Evolutionary conservation across 139 green algal genomes (phyloP), one percentile per base, ranked within the genome.

Genomic region (Closterium sp.): DNA sequence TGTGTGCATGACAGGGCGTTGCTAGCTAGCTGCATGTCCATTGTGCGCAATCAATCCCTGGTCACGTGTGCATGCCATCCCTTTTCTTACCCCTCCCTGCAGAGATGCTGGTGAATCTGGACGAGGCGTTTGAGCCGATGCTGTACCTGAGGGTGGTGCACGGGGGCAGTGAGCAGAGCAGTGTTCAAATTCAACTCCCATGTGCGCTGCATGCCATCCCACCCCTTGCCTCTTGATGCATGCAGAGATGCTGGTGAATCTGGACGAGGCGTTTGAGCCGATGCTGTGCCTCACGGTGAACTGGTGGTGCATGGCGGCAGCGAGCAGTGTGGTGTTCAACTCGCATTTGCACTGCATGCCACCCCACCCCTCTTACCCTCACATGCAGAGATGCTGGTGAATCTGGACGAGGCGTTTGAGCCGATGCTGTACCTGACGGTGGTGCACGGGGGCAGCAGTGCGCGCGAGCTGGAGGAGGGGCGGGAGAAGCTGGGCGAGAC

Each of bases 401-500:
- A 70, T 27, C 90, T 45, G 91, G 31, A 29, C 9, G 92, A 94
- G 13, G 86, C 30, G 31, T 95, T 95, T 88, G 93, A 95, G 42
- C 31, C 94, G 9, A 79, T 89, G 22, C 31, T 30, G n/a, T 95
- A 95, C 91, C 89, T 95, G 87, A 62, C 62, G 3, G 31, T 21
- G 17, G 31, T 95, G 21, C 94, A 95, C 50, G 31, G 84, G 21
- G 62, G 97, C 22, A 96, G 93, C 0, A 86, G 88, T 1, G 42
- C 96, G 89, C 28, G 90, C 4, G 93, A 97, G 42, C 96, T 98
- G 90, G 70, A 95, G 32, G 90, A 86, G 24, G 97, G 97, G 11
- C 84, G 95, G 38, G 88, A 92, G n/a, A 90, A 90, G 22, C 92
- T 98, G 62, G 91, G 93, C 11, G 91, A 91, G 42, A 96, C 97